Evolutionary conservation across 169 alveolate species (phyloP).

Genomic region (Cryptosporidium canis): DNA sequence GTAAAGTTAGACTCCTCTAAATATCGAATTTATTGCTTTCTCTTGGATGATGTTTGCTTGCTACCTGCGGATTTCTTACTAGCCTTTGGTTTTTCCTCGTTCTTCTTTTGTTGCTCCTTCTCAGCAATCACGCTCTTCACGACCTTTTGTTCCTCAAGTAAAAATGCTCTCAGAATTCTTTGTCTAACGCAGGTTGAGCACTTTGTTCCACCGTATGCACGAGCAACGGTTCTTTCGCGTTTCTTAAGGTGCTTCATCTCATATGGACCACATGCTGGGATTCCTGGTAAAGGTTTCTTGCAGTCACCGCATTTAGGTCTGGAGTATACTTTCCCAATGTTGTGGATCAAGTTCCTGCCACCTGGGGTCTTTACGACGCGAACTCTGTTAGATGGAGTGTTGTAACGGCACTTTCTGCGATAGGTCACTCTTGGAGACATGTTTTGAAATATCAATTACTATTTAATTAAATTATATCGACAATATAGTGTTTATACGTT

Average conservation of each 20-base stretch:
- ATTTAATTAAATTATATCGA: neutral
- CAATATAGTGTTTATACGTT: neutral
- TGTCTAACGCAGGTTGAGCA: slow-evolving; percentile 79
- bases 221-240: slow-evolving; percentile 82
- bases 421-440: slow-evolving; percentile 89
- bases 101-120: slow-evolving; percentile 80
- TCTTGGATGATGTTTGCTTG: slow-evolving; percentile 33
- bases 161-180: slow-evolving; percentile 90
- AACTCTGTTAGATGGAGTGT: slow-evolving; percentile 88
- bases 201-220: slow-evolving; percentile 82
- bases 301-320: slow-evolving; percentile 85
- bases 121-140: slow-evolving; percentile 85
- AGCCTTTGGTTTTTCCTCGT: slow-evolving; percentile 76
- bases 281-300: slow-evolving; percentile 80
- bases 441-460: slow-evolving; percentile 34
- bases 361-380: slow-evolving; percentile 91
- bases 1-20: slow-evolving; percentile 11
- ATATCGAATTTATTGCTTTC: slow-evolving; percentile 1
- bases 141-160: slow-evolving; percentile 89
- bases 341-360: slow-evolving; percentile 78
- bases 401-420: slow-evolving; percentile 87
- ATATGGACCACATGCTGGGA: slow-evolving; percentile 81
- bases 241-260: slow-evolving; percentile 73
- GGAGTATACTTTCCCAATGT: slow-evolving; percentile 78
- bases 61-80: slow-evolving; percentile 74